A percentile compares a stretch with the other conserved stretches of the same genome.
phyloP scores from a whole-genome alignment of 495 filamentous ascomycete species.

The Pyrenopolyporus hunteri region DNA sequence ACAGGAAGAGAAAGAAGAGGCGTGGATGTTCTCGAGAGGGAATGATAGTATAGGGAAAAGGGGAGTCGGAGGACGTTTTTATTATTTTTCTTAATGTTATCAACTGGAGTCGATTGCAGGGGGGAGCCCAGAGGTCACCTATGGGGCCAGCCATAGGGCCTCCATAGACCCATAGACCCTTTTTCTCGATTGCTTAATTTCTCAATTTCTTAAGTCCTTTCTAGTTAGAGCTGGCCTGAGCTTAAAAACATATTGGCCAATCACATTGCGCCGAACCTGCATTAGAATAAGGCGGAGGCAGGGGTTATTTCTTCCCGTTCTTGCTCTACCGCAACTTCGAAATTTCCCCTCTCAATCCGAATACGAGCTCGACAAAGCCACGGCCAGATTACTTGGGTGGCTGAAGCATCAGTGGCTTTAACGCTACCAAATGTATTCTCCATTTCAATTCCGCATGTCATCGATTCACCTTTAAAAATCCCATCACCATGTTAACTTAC shows the following conservation, averaged over 20 bases:
- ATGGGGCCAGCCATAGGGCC: no score
- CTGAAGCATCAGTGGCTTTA: background rate
- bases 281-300: slow-evolving; percentile 28
- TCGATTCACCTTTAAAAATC: background rate
- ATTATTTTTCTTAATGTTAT: slow-evolving; percentile 33
- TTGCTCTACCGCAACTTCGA: slow-evolving; percentile 8
- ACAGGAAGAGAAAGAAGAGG: slow-evolving; percentile 1
- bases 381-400: slow-evolving; percentile 3
- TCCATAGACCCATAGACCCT: background rate
- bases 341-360: slow-evolving; percentile 32
- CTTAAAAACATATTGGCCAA: slow-evolving; percentile 14
- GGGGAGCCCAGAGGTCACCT: background rate
- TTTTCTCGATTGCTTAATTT: slow-evolving; percentile 23
- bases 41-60: slow-evolving; percentile 9
- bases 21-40: slow-evolving; percentile 4
- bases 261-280: slow-evolving; percentile 9
- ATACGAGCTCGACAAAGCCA: slow-evolving; percentile 44
- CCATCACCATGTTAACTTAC: no score
- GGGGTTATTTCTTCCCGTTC: slow-evolving; percentile 11
- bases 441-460: slow-evolving; percentile 3
- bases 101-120: slow-evolving; percentile 27
- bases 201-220: slow-evolving; percentile 18
- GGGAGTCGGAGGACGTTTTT: slow-evolving; percentile 23
- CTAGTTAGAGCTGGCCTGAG: slow-evolving; percentile 10
- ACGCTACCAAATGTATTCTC: background rate